A percentile compares a stretch with the other conserved stretches of the same genome.
phyloP scores from a whole-genome alignment of 208 protist genomes.

The Trypanosoma grayi region DNA sequence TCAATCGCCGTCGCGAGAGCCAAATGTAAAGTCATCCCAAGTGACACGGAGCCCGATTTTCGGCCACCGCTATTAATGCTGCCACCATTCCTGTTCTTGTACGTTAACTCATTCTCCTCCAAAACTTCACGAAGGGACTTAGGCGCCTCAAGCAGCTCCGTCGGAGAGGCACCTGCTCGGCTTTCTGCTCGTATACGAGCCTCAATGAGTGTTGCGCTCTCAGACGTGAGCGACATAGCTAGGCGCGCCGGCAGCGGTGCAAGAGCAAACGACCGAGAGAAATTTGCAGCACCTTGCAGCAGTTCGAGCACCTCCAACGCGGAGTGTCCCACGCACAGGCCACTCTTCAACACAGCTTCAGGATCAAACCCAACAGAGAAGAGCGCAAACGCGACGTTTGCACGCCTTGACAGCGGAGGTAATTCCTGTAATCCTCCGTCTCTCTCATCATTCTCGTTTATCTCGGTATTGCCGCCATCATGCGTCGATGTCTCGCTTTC shows the following conservation, averaged over 20 bases:
- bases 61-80: neutral
- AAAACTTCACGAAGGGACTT: conserved; percentile 19
- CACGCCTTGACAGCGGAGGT: conserved; percentile 25
- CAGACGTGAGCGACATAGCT: conserved; percentile 12
- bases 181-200: conserved; percentile 17
- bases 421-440: neutral
- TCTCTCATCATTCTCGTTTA: neutral
- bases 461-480: neutral
- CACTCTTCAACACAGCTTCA: conserved; percentile 47
- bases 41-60: neutral
- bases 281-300: conserved; percentile 33
- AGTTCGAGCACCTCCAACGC: conserved; percentile 50
- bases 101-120: neutral
- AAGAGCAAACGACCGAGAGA: conserved; percentile 40
- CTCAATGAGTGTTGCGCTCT: conserved; percentile 17
- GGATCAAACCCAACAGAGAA: conserved; percentile 57
- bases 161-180: neutral
- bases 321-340: conserved; percentile 47
- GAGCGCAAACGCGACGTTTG: conserved; percentile 51
- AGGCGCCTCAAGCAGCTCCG: conserved; percentile 6
- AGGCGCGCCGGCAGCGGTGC: conserved; percentile 44
- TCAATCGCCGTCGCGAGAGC: conserved; percentile 34
- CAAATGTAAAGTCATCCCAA: conserved; percentile 34
- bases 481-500: neutral
- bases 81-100: neutral